Base-by-base conservation (phyloP, 164 flowering plant genomes). In the Aristolochia contorta region DNA sequence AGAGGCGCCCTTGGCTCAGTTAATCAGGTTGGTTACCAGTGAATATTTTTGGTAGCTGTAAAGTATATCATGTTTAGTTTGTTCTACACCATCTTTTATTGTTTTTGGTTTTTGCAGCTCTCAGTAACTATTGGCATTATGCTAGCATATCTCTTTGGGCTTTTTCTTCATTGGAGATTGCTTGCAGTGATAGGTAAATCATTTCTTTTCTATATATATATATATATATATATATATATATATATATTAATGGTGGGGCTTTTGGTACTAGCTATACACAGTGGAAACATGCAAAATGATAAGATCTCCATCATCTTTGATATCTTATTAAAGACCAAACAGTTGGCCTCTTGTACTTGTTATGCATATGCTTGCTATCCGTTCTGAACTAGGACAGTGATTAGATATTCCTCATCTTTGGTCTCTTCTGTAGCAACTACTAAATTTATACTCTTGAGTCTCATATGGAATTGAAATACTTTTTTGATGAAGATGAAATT, bases 71-170 rank as follows among this genome's bases (percentile, higher is more conserved):
- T 53, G 3, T 56, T 30, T 27, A 3, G 24, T 56, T 18, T 27
- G 32, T 56, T 30, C n/a, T 20, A 56, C 12, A n/a, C 14, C 16
- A 24, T 54, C 27, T n/a, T 21, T 4, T 22, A n/a, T 12, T 19
- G 0, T 19, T 53, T n/a, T 54, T 20, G n/a, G n/a, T n/a, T 57
- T 61, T 16, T 78, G 65, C 69, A 89, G 96, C 89, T 89, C 47
- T 82, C 94, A 64, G 89, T 89, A 47, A 86, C 96, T 33, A 73
- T 86, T 68, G 96, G 96, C 47, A 78, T 85, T 60, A 61, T 89
- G 91, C 65, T 89, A 67, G 93, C 89, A 21, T 89, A 89, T 77
- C 62, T 89, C 56, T 75, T 89, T 55, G 96, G 96, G 57, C 71
- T 86, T 66, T 89, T 86, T 73, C 78, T 86, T 66, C 57, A 59